Conservation (phyloP, 495 filamentous ascomycete genomes). For the Hypoxylon lienhwacheense region DNA sequence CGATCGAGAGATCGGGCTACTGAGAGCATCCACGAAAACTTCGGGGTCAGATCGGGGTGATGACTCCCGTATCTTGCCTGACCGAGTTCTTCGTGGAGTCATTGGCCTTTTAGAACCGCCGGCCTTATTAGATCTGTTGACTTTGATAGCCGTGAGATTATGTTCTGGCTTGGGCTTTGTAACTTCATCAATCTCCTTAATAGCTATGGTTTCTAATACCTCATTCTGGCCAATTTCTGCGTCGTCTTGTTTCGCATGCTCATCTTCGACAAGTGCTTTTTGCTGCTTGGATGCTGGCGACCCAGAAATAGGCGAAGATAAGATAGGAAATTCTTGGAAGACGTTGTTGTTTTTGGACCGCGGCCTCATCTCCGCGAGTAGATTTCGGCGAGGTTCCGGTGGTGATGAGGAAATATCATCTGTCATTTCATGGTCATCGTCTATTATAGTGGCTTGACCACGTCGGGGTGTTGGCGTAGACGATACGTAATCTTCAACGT, state of each 20-base stretch:
- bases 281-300: conserved; percentile 39
- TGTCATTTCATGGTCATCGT: conserved; percentile 45
- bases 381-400: conserved; percentile 49
- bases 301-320: conserved; percentile 50
- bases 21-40: conserved; percentile 51
- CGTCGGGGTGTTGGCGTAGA: conserved; percentile 80
- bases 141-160: background rate
- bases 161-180: conserved; percentile 1
- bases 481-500: conserved; percentile 65
- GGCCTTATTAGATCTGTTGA: background rate
- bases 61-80: conserved; percentile 24
- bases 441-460: conserved; percentile 46
- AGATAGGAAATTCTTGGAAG: conserved; percentile 50
- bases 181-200: conserved; percentile 7
- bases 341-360: conserved; percentile 43
- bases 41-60: conserved; percentile 46
- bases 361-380: conserved; percentile 51
- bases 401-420: conserved; percentile 57
- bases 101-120: background rate
- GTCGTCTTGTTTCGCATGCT: conserved; percentile 10
- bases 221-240: conserved; percentile 18
- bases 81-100: conserved; percentile 8
- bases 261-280: conserved; percentile 20
- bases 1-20: conserved; percentile 36
- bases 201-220: conserved; percentile 8